Evolutionary conservation across 2,329 filamentous ascomycete genomes (phyloP), one percentile per base, ranked within the genome.

Genomic region (Emydomyces testavorans): DNA sequence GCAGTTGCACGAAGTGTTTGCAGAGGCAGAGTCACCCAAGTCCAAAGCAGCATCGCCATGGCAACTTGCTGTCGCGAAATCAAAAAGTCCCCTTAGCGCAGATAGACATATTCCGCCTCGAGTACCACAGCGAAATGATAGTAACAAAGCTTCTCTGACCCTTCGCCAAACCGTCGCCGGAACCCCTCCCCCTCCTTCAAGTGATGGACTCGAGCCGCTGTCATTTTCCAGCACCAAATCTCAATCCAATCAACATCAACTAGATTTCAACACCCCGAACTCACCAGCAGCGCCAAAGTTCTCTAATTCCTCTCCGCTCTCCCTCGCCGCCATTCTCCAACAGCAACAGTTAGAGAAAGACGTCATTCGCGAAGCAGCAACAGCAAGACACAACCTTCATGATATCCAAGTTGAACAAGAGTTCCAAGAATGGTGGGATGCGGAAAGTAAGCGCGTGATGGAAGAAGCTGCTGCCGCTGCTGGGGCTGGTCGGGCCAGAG

Each of bases 381-480:
- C 64, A 11, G 85, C 88, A 1, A 95, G 94, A 67, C 78, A 90
- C 48, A 92, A 85, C 53, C 69, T 98, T 24, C 82, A 93, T 60
- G 92, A 96, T 53, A 98, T 98, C 50, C 92, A 98, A 63, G 80
- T 92, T 55, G 92, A 98, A 65, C 92, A 98, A 61, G 87, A 87
- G 44, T 98, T 98, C 62, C 86, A 95, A 62, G 82, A 93, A 62
- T 94, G 89, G 88, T 94, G 88, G 88, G 86, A 93, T 55, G 80
- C 84, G 53, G 89, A 94, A 64, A 87, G 82, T 57, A 75, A 75
- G 51, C 74, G 84, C 23, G 77, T 83, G 31, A 81, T 82, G 54
- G 78, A 79, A 52, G 76, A 77, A 52, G 71, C 72, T 40, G 56
- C 57, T 36, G 54, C 45, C 6, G 47, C 52, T 21, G 26, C 47